Conservation (phyloP, 2,329 filamentous ascomycete species). For the Diaporthe humulicola region DNA sequence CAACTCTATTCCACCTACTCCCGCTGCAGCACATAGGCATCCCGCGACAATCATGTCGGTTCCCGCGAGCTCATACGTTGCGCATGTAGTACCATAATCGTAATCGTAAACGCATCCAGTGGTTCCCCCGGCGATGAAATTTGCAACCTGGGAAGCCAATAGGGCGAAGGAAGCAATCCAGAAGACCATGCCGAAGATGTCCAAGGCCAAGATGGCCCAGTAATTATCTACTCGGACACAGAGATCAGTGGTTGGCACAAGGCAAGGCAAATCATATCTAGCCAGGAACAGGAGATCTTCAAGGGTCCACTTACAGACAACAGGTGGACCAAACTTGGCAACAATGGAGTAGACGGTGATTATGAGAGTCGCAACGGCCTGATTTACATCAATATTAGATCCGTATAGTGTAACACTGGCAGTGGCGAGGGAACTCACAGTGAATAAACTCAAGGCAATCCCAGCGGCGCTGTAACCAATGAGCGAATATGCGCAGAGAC, state of each 20-base stretch:
- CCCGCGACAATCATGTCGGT: constrained; percentile 39
- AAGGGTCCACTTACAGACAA: constrained; percentile 32
- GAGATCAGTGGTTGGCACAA: constrained; percentile 36
- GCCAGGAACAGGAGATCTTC: constrained; percentile 42
- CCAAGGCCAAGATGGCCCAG: constrained; percentile 65
- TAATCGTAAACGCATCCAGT: constrained; percentile 41
- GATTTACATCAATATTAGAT: not conserved
- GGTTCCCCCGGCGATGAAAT: constrained; percentile 41
- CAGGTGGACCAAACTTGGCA: constrained; percentile 51
- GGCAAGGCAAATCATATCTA: not conserved
- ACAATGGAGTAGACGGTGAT: constrained; percentile 61
- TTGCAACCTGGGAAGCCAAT: constrained; percentile 53
- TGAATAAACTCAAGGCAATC: constrained; percentile 52
- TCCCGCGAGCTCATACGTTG: constrained; percentile 44
- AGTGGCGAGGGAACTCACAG: constrained; percentile 51
- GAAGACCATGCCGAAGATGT: constrained; percentile 65
- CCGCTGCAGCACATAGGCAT: constrained; percentile 53
- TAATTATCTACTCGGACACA: constrained; percentile 58
- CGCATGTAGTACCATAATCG: constrained; percentile 39
- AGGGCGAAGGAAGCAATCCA: constrained; percentile 63
- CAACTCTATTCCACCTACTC: constrained; percentile 59
- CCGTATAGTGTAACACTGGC: constrained; percentile 36
- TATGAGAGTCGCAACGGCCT: constrained; percentile 60
- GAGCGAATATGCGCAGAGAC: constrained; percentile 60
- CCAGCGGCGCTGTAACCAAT: constrained; percentile 52